Base-by-base conservation (phyloP, 192 early-diverging fungal species). In the Coemansia sp. region DNA sequence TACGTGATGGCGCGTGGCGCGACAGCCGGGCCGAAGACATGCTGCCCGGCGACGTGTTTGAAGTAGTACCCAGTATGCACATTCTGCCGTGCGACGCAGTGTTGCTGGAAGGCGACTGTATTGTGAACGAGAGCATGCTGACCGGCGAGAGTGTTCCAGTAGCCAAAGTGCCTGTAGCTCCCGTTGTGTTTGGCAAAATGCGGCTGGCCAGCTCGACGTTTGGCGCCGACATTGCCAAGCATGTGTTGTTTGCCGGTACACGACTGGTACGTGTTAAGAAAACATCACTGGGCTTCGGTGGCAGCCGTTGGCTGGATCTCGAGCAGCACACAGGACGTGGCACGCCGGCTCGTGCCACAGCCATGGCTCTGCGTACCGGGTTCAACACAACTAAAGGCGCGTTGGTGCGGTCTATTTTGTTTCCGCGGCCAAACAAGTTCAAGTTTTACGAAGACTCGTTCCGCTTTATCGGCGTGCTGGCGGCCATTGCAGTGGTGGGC, bases 381-480 rank as follows among this genome's bases (percentile, higher is more conserved):
- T 97, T 98, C 70, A 96, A 96, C 75, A 97, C 98, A 0, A 91
- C 94, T 24, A 99, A 98, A 70, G 98, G 98, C 44, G 87, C 93
- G 3, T 77, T 99, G 21, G 85, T 98, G 25, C 89, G 98, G 1
- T 95, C 92, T 28, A 98, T 99, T 76, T 82, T 98, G 37, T 98
- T 95, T 69, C 98, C 96, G 1, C 94, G 95, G 63, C 96, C 96
- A 20, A 93, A 95, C 74, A 91, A 87, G 52, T 97, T 98, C 71
- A 89, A 93, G 75, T 98, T 97, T 76, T 96, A 97, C 77, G 86
- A 89, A n/a, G 98, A 99, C 66, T 92, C 96, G 25, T 94, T 98
- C 82, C 84, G 90, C 23, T 99, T 98, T 63, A 94, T 98, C 54
- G 93, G 93, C 46, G 91, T 98, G 12, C 73, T 99, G 31, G 87